Percentiles rank a stretch among this genome's conserved stretches.
Conservation (phyloP, 352 stramenopile species). For the Globisporangium takayamanum region DNA sequence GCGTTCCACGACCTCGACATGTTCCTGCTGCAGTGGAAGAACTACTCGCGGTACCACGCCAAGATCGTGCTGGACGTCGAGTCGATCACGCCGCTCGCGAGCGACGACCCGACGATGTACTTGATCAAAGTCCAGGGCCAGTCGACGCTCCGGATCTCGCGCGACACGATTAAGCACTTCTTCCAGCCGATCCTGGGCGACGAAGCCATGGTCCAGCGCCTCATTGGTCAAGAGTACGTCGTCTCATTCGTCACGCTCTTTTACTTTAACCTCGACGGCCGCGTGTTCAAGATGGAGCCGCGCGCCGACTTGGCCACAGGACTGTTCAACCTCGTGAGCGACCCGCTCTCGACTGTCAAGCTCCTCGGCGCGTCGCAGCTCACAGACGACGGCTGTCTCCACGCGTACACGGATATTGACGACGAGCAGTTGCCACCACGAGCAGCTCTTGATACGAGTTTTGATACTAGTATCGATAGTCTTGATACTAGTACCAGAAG, state of each 20-base stretch:
- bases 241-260: conserved; percentile 51
- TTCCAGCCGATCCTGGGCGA: conserved; percentile 50
- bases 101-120: conserved; percentile 24
- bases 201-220: conserved; percentile 51
- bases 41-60: conserved; percentile 60
- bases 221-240: conserved; percentile 51
- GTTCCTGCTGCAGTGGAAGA: conserved; percentile 48
- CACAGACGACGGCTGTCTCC: conserved; percentile 41
- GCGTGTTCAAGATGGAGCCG: conserved; percentile 46
- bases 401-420: conserved; percentile 33
- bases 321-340: conserved; percentile 44
- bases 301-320: conserved; percentile 40
- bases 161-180: conserved; percentile 58
- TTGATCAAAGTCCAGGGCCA: conserved; percentile 35
- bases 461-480: not conserved
- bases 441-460: not conserved
- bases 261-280: conserved; percentile 43
- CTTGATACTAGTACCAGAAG: too few species aligned
- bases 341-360: conserved; percentile 50
- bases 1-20: conserved; percentile 41
- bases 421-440: not conserved
- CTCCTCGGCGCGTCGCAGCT: conserved; percentile 46
- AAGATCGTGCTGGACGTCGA: conserved; percentile 26
- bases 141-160: conserved; percentile 45
- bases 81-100: conserved; percentile 32